Evolutionary conservation across 73 alveolate genomes (phyloP), one percentile per base, ranked within the genome.

Genomic region (Paramecium sexaurelia): DNA sequence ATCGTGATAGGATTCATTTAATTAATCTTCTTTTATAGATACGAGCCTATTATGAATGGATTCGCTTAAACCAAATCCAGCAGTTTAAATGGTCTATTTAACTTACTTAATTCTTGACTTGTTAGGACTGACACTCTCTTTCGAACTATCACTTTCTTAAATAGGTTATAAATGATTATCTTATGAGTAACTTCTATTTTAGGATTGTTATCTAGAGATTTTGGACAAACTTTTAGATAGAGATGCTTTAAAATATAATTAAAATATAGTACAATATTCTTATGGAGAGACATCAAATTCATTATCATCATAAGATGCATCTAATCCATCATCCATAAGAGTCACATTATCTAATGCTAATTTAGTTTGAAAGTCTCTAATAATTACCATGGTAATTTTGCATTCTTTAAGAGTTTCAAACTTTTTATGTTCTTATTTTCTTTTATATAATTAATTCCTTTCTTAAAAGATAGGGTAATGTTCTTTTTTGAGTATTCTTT

Each of bases 61-160:
- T 22, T 78, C 90, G 1, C 47, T 22, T 6, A 22, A 45, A 20
- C 90, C 90, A 78, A 78, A 78, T 26, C 90, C 90, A 11, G 90
- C 90, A 37, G 90, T 78, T 78, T 32, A 29, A 3, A 78, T 40
- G 6, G 90, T 78, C 24, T 78, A 43, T 43, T 78, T 78, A 20
- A 78, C 75, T 29, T 37, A 19, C 20, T 78, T 39, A 19, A 17
- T 15, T 41, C 90, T 78, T 22, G 69, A 47, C 8, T 43, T 78
- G 4, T 40, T 43, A 13, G 90, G 90, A 43, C 55, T 41, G 27
- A 33, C 47, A 39, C 71, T 45, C 8, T 40, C 90, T 19, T 17
- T 24, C 0, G 90, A 78, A 41, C 55, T 78, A 41, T 78, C 90
- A 26, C 75, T 41, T 26, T 78, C 90, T 78, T 39, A 27, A 1